A percentile compares a stretch with the other conserved stretches of the same genome.
Evolutionary conservation across 192 early-diverging fungal species (phyloP).

Genomic region (Mortierella claussenii): DNA sequence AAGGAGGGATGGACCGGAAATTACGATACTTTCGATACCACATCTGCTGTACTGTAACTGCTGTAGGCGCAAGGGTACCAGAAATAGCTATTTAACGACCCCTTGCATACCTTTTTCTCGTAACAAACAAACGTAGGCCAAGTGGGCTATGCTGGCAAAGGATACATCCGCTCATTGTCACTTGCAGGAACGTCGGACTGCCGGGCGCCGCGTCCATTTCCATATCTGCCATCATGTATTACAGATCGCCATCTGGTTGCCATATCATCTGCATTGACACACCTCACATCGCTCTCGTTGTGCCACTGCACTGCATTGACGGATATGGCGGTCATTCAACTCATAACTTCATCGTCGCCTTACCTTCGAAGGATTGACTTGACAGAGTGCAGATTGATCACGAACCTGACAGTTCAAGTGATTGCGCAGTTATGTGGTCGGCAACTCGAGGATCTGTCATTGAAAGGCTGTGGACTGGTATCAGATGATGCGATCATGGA

Average conservation of each 20-base stretch:
- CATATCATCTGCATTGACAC: constrained; percentile 15
- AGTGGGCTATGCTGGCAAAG: constrained; percentile 33
- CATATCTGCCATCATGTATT: constrained; percentile 41
- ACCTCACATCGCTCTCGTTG: constrained; percentile 27
- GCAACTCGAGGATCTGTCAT: constrained; percentile 31
- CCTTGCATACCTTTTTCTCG: too few species aligned
- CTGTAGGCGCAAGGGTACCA: too few species aligned
- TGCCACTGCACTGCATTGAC: constrained; percentile 33
- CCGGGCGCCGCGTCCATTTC: constrained; percentile 34
- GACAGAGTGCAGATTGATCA: constrained; percentile 33
- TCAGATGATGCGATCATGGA: constrained; percentile 42
- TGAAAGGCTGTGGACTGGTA: constrained; percentile 28
- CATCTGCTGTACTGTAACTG: too few species aligned
- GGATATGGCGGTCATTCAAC: constrained; percentile 31
- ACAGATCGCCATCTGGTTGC: constrained; percentile 23
- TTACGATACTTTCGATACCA: too few species aligned
- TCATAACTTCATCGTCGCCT: constrained; percentile 34
- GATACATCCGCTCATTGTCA: constrained; percentile 33
- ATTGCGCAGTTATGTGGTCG: constrained; percentile 24
- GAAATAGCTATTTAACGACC: too few species aligned
- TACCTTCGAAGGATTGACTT: constrained; percentile 34
- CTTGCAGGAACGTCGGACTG: constrained; percentile 35
- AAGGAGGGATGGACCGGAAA: too few species aligned
- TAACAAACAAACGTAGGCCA: too few species aligned
- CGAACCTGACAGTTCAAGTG: constrained; percentile 35